These are phyloP conservation scores for Citrus australasica DNA, from an alignment of 345 rosid genomes.

Conservation along the genomic window DNA sequence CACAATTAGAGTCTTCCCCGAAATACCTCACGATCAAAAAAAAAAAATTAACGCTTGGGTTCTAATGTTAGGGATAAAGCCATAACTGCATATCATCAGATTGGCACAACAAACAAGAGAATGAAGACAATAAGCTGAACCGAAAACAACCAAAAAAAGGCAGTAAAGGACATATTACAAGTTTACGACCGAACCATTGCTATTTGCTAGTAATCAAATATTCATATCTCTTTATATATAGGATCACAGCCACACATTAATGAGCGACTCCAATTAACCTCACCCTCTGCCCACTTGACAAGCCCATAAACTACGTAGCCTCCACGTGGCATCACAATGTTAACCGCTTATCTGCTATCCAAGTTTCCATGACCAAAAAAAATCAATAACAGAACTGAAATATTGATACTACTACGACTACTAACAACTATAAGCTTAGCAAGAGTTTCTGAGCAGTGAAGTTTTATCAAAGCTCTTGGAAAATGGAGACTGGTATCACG, in stretches of 20 bases:
- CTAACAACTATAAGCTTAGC: not conserved
- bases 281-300: conserved; percentile 19
- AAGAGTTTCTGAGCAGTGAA: conserved; percentile 5
- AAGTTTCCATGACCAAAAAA: conserved; percentile 2
- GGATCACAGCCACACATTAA: conserved; percentile 38
- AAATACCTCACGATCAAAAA: no score
- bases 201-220: not conserved
- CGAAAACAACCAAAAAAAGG: not conserved
- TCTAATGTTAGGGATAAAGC: not conserved
- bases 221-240: not conserved
- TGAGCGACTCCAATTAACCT: conserved; percentile 33
- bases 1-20: no score
- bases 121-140: not conserved
- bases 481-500: conserved; percentile 70
- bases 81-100: not conserved
- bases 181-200: not conserved
- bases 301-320: conserved; percentile 21
- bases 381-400: not conserved
- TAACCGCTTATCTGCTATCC: conserved; percentile 42
- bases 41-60: not conserved
- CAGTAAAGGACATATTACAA: not conserved
- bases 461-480: not conserved
- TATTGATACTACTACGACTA: not conserved
- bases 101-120: not conserved
- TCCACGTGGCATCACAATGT: conserved; percentile 36